These are phyloP conservation scores for Bryopsis sp. DNA, from an alignment of 139 green algal genomes.

Conservation along the genomic window DNA sequence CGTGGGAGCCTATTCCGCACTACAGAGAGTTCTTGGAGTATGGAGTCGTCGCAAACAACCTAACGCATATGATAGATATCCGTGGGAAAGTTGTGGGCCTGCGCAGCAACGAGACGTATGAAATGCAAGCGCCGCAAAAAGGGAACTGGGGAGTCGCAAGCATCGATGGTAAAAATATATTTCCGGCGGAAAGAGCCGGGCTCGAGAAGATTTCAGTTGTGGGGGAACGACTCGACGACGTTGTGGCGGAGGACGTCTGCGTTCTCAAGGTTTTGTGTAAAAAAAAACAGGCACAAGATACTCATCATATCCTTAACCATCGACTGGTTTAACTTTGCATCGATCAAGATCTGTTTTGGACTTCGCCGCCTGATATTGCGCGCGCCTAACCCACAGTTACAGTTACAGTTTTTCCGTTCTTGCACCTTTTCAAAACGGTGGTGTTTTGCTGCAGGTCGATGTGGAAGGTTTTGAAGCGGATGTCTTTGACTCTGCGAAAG, in stretches of 20 bases:
- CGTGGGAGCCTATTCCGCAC: conserved; percentile 66
- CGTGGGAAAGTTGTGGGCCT: conserved; percentile 18
- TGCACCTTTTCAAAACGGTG: background rate
- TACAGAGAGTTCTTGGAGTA: conserved; percentile 66
- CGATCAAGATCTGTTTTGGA: background rate
- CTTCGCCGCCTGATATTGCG: background rate
- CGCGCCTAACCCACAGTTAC: background rate
- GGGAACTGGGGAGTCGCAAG: conserved; percentile 59
- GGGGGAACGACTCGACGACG: background rate
- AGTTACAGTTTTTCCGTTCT: background rate
- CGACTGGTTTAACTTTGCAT: background rate
- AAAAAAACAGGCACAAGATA: too few species aligned
- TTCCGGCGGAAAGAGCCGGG: conserved; percentile 28
- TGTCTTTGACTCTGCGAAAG: background rate
- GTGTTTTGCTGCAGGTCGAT: background rate
- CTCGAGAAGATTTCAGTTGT: conserved; percentile 26
- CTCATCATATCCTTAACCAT: background rate
- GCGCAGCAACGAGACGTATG: background rate
- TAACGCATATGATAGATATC: conserved; percentile 32
- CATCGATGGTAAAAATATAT: conserved; percentile 57
- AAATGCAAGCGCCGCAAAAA: background rate
- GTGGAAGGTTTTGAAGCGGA: background rate
- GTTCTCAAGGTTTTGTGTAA: background rate
- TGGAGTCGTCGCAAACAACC: conserved; percentile 38
- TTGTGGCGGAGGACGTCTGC: background rate